Conservation (phyloP, 495 filamentous ascomycete genomes). For the Pseudevernia furfuracea region DNA sequence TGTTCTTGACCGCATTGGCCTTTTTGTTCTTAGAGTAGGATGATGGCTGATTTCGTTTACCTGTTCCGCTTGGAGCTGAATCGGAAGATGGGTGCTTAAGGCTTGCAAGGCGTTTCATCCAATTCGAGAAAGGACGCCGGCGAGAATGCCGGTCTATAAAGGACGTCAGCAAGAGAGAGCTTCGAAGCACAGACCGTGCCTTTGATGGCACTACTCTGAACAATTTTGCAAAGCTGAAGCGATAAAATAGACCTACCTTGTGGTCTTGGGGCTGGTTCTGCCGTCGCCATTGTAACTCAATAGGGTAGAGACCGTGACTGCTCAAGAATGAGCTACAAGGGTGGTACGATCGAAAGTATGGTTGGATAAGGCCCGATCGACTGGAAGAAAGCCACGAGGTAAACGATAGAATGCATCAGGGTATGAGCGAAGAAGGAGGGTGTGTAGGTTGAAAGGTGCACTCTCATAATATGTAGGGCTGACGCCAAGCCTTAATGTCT, state of each 20-base stretch:
- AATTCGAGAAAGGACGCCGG: conserved; percentile 78
- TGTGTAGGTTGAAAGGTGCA: not conserved
- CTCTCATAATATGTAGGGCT: not conserved
- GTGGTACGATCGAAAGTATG: not conserved
- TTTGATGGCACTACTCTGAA: not conserved
- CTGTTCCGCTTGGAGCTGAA: conserved; percentile 38
- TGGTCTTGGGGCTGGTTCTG: conserved; percentile 54
- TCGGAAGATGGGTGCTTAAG: conserved; percentile 59
- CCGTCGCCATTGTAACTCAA: conserved; percentile 51
- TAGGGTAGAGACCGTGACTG: not conserved
- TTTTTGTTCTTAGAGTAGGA: conserved; percentile 48
- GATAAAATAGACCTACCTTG: conserved; percentile 48
- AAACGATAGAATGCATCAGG: not conserved
- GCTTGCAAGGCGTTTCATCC: conserved; percentile 90
- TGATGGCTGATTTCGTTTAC: conserved; percentile 40
- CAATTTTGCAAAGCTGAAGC: not conserved
- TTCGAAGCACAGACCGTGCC: not conserved
- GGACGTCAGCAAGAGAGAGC: conserved; percentile 22
- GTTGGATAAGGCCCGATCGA: not conserved
- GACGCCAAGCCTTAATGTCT: not conserved
- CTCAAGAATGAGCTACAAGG: not conserved
- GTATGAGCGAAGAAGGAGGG: not conserved
- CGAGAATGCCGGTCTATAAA: conserved; percentile 56
- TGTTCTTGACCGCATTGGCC: conserved; percentile 59
- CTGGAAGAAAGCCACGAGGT: not conserved